phyloP scores from a whole-genome alignment of 2,329 filamentous ascomycete species.

The Penicillium vulpinum region DNA sequence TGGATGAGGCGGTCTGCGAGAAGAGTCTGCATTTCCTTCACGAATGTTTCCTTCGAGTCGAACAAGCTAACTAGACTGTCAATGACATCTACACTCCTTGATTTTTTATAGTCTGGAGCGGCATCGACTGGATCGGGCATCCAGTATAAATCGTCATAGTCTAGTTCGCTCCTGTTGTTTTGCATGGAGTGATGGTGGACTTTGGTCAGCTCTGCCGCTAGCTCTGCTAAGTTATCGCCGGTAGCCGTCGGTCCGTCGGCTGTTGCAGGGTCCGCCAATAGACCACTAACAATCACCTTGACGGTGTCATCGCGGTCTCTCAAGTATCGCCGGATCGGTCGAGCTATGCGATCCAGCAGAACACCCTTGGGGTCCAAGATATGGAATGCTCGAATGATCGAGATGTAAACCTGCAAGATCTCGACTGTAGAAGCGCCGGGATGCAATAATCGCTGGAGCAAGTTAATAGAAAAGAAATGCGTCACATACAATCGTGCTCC shows the following conservation, averaged over 20 bases:
- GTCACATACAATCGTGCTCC: constrained; percentile 58
- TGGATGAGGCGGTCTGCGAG: constrained; percentile 76
- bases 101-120: constrained; percentile 85
- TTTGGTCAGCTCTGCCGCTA: constrained; percentile 54
- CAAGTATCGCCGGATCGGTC: constrained; percentile 63
- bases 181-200: constrained; percentile 44
- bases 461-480: constrained; percentile 53
- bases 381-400: constrained; percentile 64
- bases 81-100: constrained; percentile 86
- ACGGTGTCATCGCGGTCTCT: constrained; percentile 66
- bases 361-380: constrained; percentile 65
- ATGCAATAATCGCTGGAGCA: constrained; percentile 59
- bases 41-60: constrained; percentile 86
- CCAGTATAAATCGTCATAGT: constrained; percentile 94
- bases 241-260: constrained; percentile 32
- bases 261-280: constrained; percentile 57
- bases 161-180: constrained; percentile 65
- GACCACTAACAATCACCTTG: constrained; percentile 63
- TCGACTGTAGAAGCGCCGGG: constrained; percentile 66
- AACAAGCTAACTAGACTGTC: constrained; percentile 85
- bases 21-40: constrained; percentile 87
- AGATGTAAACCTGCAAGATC: constrained; percentile 68
- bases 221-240: constrained; percentile 51
- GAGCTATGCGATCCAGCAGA: constrained; percentile 65
- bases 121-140: constrained; percentile 90